phyloP scores from a whole-genome alignment of 441 rosid genomes.

The Gossypium davidsonii region DNA sequence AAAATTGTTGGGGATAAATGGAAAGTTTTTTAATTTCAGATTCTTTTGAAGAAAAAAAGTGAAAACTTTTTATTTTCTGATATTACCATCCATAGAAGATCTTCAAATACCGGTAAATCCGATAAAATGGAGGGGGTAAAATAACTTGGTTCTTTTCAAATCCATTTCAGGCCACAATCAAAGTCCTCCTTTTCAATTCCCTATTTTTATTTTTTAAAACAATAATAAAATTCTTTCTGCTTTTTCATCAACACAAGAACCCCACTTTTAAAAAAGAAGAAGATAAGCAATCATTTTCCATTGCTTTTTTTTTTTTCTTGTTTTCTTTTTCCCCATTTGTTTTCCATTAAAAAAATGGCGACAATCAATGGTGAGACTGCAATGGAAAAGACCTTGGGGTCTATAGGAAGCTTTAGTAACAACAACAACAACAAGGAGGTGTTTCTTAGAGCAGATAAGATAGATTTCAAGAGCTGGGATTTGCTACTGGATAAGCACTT shows the following conservation, averaged over 20 bases:
- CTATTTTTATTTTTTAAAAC: neutral
- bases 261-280: neutral
- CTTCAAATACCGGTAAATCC: slow-evolving; percentile 20
- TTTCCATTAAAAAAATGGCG: slow-evolving; percentile 20
- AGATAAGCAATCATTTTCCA: neutral
- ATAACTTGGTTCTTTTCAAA: neutral
- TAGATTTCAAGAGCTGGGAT: slow-evolving; percentile 60
- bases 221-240: neutral
- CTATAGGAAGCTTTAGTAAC: slow-evolving; percentile 35
- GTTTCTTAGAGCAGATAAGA: slow-evolving; percentile 41
- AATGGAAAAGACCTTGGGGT: slow-evolving; percentile 27
- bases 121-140: slow-evolving; percentile 10
- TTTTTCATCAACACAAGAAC: slow-evolving; percentile 19
- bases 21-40: neutral
- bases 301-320: neutral
- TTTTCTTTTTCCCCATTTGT: neutral
- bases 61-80: neutral
- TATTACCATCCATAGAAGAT: neutral
- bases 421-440: slow-evolving; percentile 15
- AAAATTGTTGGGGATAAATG: neutral
- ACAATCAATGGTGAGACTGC: slow-evolving; percentile 12
- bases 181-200: neutral
- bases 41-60: neutral
- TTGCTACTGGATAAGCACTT: slow-evolving; percentile 52
- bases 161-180: slow-evolving; percentile 24